These are phyloP conservation scores for Albatrellus sp. DNA, from an alignment of 1,284 basidiomycete genomes.

Conservation along the genomic window DNA sequence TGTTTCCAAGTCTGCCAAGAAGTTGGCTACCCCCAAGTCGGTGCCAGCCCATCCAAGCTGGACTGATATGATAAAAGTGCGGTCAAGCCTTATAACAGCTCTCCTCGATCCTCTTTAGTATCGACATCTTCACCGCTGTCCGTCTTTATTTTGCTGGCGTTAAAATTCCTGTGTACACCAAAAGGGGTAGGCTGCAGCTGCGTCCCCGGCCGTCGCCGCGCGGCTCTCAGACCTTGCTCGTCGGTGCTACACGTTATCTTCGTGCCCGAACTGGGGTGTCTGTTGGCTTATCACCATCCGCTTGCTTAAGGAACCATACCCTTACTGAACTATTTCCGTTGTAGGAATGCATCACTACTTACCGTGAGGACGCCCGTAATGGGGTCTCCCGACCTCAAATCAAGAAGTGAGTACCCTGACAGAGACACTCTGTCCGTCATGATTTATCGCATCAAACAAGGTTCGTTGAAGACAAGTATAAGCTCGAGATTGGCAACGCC, in stretches of 20 bases:
- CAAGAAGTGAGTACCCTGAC: slow-evolving; percentile 57
- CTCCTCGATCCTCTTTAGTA: slow-evolving; percentile 2
- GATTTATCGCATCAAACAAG: slow-evolving; percentile 17
- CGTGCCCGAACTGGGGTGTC: slow-evolving; percentile 4
- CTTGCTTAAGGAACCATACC: slow-evolving; percentile 3
- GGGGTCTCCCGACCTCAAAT: slow-evolving; percentile 88
- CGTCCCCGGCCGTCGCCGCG: slow-evolving; percentile 18
- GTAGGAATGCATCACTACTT: slow-evolving; percentile 71
- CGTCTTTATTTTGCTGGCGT: slow-evolving; percentile 4
- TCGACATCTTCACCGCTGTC: background rate
- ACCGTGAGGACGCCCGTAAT: slow-evolving; percentile 66
- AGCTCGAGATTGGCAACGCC: slow-evolving; percentile 64
- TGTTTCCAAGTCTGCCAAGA: slow-evolving; percentile 22
- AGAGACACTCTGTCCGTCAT: no score
- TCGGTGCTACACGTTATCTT: slow-evolving; percentile 10
- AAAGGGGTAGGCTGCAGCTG: slow-evolving; percentile 34
- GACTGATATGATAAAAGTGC: slow-evolving; percentile 73
- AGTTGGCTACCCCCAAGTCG: slow-evolving; percentile 21
- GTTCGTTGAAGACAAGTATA: slow-evolving; percentile 72
- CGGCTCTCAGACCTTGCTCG: slow-evolving; percentile 17
- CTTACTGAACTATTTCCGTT: slow-evolving; percentile 10
- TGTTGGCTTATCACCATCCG: slow-evolving; percentile 2
- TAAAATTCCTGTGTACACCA: slow-evolving; percentile 14
- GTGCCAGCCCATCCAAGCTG: slow-evolving; percentile 52
- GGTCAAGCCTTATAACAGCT: slow-evolving; percentile 8